Conservation (phyloP, 2,329 filamentous ascomycete genomes). For the Fusarium burgessii region DNA sequence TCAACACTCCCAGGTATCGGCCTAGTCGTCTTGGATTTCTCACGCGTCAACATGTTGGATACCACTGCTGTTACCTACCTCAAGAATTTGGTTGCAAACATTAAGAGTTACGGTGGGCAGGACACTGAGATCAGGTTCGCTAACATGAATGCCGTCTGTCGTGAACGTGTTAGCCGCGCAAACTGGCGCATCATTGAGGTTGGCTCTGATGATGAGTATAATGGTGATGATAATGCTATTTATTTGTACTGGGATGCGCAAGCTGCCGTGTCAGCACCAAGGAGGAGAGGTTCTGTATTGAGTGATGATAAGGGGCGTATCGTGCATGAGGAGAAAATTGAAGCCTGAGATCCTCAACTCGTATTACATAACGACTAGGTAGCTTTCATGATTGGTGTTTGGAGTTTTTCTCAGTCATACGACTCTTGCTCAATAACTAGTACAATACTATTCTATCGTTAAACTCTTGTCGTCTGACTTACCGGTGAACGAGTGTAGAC, state of each 20-base stretch:
- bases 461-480: accelerated
- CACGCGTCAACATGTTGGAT: slow-evolving; percentile 64
- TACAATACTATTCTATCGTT: not conserved
- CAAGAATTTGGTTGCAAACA: slow-evolving; percentile 60
- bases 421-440: not conserved
- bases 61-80: slow-evolving; percentile 64
- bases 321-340: slow-evolving; percentile 34
- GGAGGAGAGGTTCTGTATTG: slow-evolving; percentile 23
- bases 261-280: slow-evolving; percentile 36
- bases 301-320: slow-evolving; percentile 30
- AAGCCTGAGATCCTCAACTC: not conserved
- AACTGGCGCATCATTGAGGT: slow-evolving; percentile 50
- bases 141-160: slow-evolving; percentile 58
- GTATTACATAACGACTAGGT: not conserved
- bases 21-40: slow-evolving; percentile 65
- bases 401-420: not conserved
- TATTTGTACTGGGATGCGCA: slow-evolving; percentile 31
- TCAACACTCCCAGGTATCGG: slow-evolving; percentile 54
- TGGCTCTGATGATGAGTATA: slow-evolving; percentile 13
- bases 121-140: slow-evolving; percentile 61
- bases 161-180: slow-evolving; percentile 54
- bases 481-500: too few species aligned
- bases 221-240: slow-evolving; percentile 11
- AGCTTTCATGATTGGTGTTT: not conserved
- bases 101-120: slow-evolving; percentile 62